A percentile compares a stretch with the other conserved stretches of the same genome.
Evolutionary conservation across 176 grass and related monocot genomes (phyloP).

Genomic region (Aegilops bicornis): DNA sequence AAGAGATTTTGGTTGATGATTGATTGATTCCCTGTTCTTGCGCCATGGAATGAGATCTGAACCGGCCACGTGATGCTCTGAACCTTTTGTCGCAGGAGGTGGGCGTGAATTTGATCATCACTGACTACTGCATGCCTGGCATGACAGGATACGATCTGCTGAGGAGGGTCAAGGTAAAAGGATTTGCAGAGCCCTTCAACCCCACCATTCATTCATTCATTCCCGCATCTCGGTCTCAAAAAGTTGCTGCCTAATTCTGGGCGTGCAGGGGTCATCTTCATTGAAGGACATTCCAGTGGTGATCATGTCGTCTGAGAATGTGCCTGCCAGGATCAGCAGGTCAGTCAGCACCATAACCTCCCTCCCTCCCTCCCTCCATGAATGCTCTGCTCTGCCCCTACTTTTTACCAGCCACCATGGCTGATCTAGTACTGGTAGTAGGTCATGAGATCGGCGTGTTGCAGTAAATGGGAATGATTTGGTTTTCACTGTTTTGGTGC

Average conservation of each 20-base stretch:
- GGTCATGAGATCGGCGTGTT: neutral
- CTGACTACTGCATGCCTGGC: constrained; percentile 95
- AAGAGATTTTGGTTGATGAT: neutral
- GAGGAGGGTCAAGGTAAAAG: constrained; percentile 80
- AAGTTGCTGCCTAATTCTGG: constrained; percentile 16
- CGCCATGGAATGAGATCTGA: neutral
- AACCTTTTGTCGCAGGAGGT: constrained; percentile 53
- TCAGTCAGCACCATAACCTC: constrained; percentile 30
- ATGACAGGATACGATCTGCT: constrained; percentile 98
- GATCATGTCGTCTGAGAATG: constrained; percentile 99
- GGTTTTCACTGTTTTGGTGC: constrained; percentile 11
- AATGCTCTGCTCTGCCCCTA: neutral
- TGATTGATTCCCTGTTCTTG: neutral
- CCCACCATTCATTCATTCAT: neutral
- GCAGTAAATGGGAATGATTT: constrained; percentile 4
- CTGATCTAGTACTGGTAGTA: neutral
- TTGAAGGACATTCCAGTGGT: constrained; percentile 97
- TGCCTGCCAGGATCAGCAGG: constrained; percentile 96
- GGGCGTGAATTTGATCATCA: constrained; percentile 94
- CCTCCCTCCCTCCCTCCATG: neutral
- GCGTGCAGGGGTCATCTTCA: constrained; percentile 71
- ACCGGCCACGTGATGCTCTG: neutral
- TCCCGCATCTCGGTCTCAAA: constrained; percentile 4
- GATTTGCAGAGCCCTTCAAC: neutral
- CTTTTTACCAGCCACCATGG: too few relatives aligned